Percentiles rank a stretch among this genome's conserved stretches.
Conservation (phyloP, 768 basidiomycete species). For the Kwoniella bestiolae region DNA sequence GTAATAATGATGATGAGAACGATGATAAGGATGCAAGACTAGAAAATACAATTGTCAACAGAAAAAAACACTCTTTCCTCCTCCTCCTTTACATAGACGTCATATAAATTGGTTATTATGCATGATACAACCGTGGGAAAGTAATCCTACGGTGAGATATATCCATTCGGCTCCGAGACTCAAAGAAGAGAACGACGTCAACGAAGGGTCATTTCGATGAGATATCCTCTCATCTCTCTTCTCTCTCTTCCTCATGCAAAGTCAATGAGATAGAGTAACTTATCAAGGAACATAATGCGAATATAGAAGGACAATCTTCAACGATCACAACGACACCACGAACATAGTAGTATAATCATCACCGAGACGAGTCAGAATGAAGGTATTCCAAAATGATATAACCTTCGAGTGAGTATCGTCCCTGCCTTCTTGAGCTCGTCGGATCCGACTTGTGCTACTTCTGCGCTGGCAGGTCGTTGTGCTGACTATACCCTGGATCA, state of each 20-base stretch:
- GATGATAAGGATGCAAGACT: not conserved
- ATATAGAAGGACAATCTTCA: not conserved
- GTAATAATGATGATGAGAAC: not conserved
- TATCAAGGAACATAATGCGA: not conserved
- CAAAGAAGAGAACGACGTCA: not conserved
- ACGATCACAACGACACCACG: not conserved
- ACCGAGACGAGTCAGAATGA: constrained; percentile 21
- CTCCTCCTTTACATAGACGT: not conserved
- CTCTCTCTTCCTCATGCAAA: too few species aligned
- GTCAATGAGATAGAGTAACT: too few species aligned
- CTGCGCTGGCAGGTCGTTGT: too few species aligned
- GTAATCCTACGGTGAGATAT: not conserved
- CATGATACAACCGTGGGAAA: constrained; percentile 8
- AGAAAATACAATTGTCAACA: not conserved
- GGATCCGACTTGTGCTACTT: too few species aligned
- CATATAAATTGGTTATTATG: not conserved
- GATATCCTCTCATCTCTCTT: not conserved
- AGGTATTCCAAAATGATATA: constrained; percentile 45
- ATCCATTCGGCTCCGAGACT: not conserved
- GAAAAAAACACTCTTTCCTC: not conserved
- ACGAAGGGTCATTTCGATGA: not conserved
- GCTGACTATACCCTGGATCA: too few species aligned
- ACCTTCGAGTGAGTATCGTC: constrained; percentile 41
- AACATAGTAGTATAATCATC: not conserved
- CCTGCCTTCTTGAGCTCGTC: not conserved